phyloP scores from a whole-genome alignment of 179 eudicot species.

The Spinacia oleracea region DNA sequence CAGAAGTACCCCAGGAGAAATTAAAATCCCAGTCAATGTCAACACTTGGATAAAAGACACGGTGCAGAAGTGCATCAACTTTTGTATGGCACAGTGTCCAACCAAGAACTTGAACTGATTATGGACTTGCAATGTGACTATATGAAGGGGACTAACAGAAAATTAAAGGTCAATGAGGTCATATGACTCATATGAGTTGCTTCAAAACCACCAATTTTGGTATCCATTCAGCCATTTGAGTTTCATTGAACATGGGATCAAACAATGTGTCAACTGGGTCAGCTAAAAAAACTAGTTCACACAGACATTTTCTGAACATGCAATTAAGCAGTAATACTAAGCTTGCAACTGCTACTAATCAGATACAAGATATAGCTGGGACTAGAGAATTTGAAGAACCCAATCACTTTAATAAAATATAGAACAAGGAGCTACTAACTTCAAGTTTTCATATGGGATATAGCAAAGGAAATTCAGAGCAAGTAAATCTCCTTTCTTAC shows the following conservation, averaged over 20 bases:
- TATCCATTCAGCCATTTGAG: background rate
- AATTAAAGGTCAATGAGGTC: background rate
- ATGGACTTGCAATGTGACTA: background rate
- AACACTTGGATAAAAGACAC: background rate
- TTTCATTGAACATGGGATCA: background rate
- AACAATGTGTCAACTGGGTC: background rate
- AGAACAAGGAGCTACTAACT: background rate
- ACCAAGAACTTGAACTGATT: background rate
- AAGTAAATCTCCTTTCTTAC: background rate
- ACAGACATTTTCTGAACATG: background rate
- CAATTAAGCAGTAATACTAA: background rate
- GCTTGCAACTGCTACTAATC: background rate
- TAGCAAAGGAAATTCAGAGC: background rate
- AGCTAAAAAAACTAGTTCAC: background rate
- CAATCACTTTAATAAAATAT: background rate
- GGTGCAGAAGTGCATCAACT: background rate
- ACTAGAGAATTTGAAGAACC: background rate
- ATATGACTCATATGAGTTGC: background rate
- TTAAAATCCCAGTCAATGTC: background rate
- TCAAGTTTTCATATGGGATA: background rate
- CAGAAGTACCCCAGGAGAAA: background rate
- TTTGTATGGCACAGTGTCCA: background rate
- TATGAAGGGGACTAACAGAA: background rate
- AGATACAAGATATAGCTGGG: background rate
- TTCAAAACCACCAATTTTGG: background rate